Base-by-base conservation (phyloP, 1,284 basidiomycete genomes). In the Flammula alnicola region DNA sequence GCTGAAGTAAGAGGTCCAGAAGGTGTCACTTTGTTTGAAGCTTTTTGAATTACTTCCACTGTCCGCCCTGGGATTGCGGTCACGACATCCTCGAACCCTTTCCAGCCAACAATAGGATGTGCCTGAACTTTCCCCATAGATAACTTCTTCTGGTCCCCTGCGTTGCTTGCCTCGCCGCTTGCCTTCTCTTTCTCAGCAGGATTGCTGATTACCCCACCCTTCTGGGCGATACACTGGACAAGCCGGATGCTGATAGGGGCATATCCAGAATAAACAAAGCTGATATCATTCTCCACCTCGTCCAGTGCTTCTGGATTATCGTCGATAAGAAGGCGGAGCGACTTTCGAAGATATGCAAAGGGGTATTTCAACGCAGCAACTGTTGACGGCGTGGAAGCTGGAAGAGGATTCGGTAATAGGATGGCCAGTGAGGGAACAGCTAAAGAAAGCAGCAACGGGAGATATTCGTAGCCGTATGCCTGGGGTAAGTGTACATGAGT, bases 201-300 rank as follows among this genome's bases (percentile, higher is more conserved):
- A 61, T 87, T 90, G 62, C 85, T 88, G 51, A 95, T 72, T 22
- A 98, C 86, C 2, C 91, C 89, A 44, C 90, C 90, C 68, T 94
- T 94, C 74, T 97, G 89, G 39, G 88, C 86, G 19, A 95, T 82
- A 60, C 92, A 96, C 69, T 99, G 96, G 5, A 98, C 88, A 2
- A 99, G 79, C 9, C 97, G 84, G 5, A 98, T 72, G 61, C 89
- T 93, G 55, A 98, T 82, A 9, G 97, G 97, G 2, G 97, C 95
- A 68, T 95, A 99, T 7, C 97, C 97, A 1, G 94, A 97, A 73
- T 98, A 99, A 30, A 93, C 91, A 69, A 93, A 99, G 52, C 91
- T 88, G 63, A 98, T 91, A 68, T 99, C 97, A 63, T 91, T 91
- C 59, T 96, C 95, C 27, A 88, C 77, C 63, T 88, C 88, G 55